Evolutionary conservation across 1,284 basidiomycete species (phyloP).

Genomic region (Mycena sp.): DNA sequence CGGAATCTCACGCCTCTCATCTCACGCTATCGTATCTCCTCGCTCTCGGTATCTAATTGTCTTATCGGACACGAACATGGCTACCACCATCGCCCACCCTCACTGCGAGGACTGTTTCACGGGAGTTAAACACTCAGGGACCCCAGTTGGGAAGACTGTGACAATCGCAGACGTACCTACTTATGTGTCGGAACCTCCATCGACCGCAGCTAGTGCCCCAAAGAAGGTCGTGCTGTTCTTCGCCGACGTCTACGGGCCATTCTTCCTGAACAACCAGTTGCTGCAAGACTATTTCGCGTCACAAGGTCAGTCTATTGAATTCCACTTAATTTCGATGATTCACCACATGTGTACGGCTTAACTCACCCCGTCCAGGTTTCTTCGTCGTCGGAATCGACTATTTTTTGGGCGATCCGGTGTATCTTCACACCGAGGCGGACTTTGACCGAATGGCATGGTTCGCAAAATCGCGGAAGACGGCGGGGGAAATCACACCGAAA

Average conservation of each 20-base stretch:
- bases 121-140: slow-evolving; percentile 59
- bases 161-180: slow-evolving; percentile 58
- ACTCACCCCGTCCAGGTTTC: slow-evolving; percentile 54
- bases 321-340: background rate
- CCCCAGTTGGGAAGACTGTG: slow-evolving; percentile 51
- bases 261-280: slow-evolving; percentile 59
- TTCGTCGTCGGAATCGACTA: slow-evolving; percentile 64
- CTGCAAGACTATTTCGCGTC: slow-evolving; percentile 62
- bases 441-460: slow-evolving; percentile 56
- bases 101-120: slow-evolving; percentile 46
- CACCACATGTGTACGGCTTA: background rate
- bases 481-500: slow-evolving; percentile 49
- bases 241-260: slow-evolving; percentile 57
- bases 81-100: slow-evolving; percentile 10
- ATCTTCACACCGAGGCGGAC: slow-evolving; percentile 47
- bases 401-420: slow-evolving; percentile 61
- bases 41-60: no score
- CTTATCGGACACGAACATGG: no score
- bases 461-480: slow-evolving; percentile 43
- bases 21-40: no score
- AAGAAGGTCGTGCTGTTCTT: slow-evolving; percentile 59
- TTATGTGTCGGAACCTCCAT: slow-evolving; percentile 59
- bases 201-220: slow-evolving; percentile 8
- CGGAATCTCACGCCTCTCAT: no score
- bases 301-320: slow-evolving; percentile 46